Evolutionary conservation across 2,329 filamentous ascomycete species (phyloP).

Genomic region (Talaromyces piceae): DNA sequence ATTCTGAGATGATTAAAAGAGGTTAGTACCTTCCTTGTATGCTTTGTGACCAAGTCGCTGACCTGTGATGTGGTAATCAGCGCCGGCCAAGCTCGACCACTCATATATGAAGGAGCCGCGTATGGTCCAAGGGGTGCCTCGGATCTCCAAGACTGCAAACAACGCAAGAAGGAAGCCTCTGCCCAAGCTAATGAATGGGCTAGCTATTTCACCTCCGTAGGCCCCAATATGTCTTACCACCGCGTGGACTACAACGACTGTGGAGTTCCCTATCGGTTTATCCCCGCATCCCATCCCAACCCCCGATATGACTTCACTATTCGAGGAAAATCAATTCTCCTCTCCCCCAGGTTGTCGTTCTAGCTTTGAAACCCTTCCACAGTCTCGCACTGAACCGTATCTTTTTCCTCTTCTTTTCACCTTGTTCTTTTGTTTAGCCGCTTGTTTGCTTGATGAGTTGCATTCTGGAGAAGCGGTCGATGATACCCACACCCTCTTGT

Average conservation of each 20-base stretch:
- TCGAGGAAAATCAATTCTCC: slow-evolving; percentile 2
- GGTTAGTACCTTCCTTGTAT: slow-evolving; percentile 28
- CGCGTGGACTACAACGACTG: too few species aligned
- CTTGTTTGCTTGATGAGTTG: background rate
- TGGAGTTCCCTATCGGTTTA: background rate
- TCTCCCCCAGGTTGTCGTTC: background rate
- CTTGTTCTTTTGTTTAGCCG: too few species aligned
- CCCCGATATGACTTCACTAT: background rate
- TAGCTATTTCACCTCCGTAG: slow-evolving; percentile 29
- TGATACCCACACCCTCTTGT: background rate
- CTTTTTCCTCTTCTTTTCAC: too few species aligned
- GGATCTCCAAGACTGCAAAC: slow-evolving; percentile 42
- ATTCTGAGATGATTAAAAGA: slow-evolving; percentile 43
- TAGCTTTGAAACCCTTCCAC: background rate
- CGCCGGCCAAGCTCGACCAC: slow-evolving; percentile 75
- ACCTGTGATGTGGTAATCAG: slow-evolving; percentile 5
- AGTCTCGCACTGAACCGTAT: background rate
- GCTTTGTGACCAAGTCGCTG: background rate
- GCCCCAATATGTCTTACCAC: background rate
- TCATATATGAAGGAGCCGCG: slow-evolving; percentile 86
- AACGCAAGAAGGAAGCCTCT: slow-evolving; percentile 36
- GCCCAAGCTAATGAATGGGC: slow-evolving; percentile 36
- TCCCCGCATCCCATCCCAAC: background rate
- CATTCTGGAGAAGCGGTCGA: background rate
- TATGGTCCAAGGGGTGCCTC: slow-evolving; percentile 79